Conservation (phyloP, 257 asterid species). For the Solanum appendiculatum region DNA sequence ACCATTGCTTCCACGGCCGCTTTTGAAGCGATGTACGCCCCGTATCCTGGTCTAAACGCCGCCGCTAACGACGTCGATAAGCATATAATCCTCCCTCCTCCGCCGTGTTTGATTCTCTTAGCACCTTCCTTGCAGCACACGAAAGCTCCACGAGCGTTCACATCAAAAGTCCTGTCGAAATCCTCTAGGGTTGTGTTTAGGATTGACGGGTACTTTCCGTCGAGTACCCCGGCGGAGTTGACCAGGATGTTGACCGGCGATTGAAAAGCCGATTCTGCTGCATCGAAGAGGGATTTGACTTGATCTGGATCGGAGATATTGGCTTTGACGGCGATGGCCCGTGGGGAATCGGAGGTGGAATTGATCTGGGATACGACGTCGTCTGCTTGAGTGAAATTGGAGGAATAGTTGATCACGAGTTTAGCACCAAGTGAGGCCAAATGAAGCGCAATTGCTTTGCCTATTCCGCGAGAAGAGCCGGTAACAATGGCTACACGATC, state of each 20-base stretch:
- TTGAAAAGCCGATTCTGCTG: conserved; percentile 41
- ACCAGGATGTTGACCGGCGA: conserved; percentile 44
- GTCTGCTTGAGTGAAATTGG: conserved; percentile 30
- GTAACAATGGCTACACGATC: conserved; percentile 32
- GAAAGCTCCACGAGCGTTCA: conserved; percentile 57
- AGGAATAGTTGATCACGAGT: conserved; percentile 41
- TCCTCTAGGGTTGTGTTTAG: conserved; percentile 36
- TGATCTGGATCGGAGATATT: conserved; percentile 43
- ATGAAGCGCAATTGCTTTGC: conserved; percentile 39
- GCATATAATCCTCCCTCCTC: conserved; percentile 57
- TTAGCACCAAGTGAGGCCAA: conserved; percentile 55
- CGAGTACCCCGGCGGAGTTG: conserved; percentile 46
- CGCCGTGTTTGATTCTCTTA: conserved; percentile 48
- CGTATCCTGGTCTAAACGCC: conserved; percentile 40
- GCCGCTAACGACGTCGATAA: conserved; percentile 43
- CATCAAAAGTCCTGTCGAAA: conserved; percentile 38
- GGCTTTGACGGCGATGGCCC: conserved; percentile 41
- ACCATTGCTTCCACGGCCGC: conserved; percentile 79
- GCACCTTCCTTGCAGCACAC: conserved; percentile 49
- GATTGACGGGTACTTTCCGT: conserved; percentile 41
- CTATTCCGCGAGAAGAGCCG: conserved; percentile 32
- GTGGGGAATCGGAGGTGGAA: neutral
- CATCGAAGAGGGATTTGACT: conserved; percentile 51
- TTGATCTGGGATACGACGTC: conserved; percentile 22
- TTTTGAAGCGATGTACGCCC: conserved; percentile 54